phyloP scores from a whole-genome alignment of 2,329 filamentous ascomycete species.

The Fusarium paranaense region DNA sequence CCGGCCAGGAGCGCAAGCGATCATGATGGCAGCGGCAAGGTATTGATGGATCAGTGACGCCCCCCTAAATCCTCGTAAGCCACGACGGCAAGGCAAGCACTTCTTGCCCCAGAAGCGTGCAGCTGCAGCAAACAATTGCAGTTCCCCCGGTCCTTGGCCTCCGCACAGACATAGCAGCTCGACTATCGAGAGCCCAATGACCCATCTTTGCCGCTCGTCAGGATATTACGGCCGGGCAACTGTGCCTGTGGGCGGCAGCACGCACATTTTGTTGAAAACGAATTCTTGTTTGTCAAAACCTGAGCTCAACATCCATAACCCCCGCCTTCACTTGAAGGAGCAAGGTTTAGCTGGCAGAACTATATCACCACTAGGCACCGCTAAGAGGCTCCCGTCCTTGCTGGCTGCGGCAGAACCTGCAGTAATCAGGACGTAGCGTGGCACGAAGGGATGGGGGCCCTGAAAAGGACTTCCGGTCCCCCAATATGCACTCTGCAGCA shows the following conservation, averaged over 20 bases:
- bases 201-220: background rate
- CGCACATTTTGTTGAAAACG: constrained; percentile 6
- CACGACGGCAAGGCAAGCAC: constrained; percentile 21
- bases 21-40: constrained; percentile 10
- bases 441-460: background rate
- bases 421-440: constrained; percentile 16
- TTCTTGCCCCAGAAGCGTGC: constrained; percentile 34
- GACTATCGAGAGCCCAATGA: constrained; percentile 4
- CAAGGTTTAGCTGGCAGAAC: constrained; percentile 4
- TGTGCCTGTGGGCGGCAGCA: background rate
- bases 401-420: constrained; percentile 34
- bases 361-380: constrained; percentile 20
- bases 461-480: constrained; percentile 11
- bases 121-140: constrained; percentile 41
- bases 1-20: constrained; percentile 24
- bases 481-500: constrained; percentile 19
- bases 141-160: constrained; percentile 7
- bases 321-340: constrained; percentile 20
- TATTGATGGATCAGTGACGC: constrained; percentile 15
- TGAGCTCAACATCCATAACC: constrained; percentile 18
- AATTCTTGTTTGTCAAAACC: constrained; percentile 28
- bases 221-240: constrained; percentile 13
- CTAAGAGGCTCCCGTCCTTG: constrained; percentile 15
- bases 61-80: constrained; percentile 8
- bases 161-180: constrained; percentile 35